Percentiles rank a stretch among this genome's conserved stretches.
phyloP scores from a whole-genome alignment of 805 yeast genomes.

The Kluyveromyces nonfermentans region DNA sequence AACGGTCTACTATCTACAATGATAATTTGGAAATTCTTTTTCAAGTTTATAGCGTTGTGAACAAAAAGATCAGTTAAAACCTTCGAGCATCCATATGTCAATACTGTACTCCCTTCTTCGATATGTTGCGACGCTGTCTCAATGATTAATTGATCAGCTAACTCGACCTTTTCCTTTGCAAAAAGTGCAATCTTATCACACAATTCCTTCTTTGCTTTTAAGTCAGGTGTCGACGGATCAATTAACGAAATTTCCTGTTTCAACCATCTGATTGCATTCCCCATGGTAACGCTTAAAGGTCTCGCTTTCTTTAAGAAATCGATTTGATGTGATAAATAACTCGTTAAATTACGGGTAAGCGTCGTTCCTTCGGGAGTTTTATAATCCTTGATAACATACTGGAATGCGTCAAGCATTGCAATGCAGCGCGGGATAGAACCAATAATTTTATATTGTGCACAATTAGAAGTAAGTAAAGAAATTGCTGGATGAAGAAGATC shows the following conservation, averaged over 20 bases:
- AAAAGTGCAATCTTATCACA: conserved; percentile 66
- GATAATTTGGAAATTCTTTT: conserved; percentile 67
- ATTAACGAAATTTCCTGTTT: conserved; percentile 85
- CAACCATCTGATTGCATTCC: conserved; percentile 94
- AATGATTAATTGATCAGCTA: conserved; percentile 74
- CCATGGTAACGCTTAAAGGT: conserved; percentile 90
- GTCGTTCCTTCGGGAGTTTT: conserved; percentile 79
- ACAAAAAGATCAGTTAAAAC: conserved; percentile 70
- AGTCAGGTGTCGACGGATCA: conserved; percentile 52
- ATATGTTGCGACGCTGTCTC: conserved; percentile 74
- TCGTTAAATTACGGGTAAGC: conserved; percentile 77
- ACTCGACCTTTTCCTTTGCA: conserved; percentile 74
- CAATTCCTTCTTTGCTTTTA: conserved; percentile 55
- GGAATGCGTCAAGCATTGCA: conserved; percentile 79
- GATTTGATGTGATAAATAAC: conserved; percentile 83
- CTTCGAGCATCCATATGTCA: conserved; percentile 82
- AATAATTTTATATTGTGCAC: conserved; percentile 75
- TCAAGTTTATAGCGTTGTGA: conserved; percentile 50
- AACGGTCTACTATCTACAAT: conserved; percentile 91
- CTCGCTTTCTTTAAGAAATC: conserved; percentile 86
- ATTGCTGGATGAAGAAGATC: conserved; percentile 81
- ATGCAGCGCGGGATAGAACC: conserved; percentile 84
- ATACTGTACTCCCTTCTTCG: conserved; percentile 62
- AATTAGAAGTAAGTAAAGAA: conserved; percentile 64
- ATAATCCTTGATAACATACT: conserved; percentile 69